A percentile compares a stretch with the other conserved stretches of the same genome.
phyloP scores from a whole-genome alignment of 768 basidiomycete genomes.

The Crepidotus variabilis region DNA sequence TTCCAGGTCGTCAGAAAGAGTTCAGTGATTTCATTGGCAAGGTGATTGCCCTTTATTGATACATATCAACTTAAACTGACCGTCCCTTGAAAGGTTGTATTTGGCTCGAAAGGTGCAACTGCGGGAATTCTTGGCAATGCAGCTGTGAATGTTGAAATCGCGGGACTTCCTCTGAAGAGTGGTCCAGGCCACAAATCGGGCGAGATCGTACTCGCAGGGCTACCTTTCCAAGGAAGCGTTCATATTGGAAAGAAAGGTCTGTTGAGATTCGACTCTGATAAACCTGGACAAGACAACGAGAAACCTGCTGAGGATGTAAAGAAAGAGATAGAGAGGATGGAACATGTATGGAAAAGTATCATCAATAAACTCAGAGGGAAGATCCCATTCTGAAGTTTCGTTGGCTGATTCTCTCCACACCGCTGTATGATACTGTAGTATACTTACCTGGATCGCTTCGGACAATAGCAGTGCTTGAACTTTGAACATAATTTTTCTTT shows the following conservation, averaged over 20 bases:
- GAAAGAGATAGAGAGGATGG: slow-evolving; percentile 4
- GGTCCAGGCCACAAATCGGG: slow-evolving; percentile 17
- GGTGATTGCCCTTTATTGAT: slow-evolving; percentile 32
- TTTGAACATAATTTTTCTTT: no score
- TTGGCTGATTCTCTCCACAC: neutral
- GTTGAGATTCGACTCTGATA: slow-evolving; percentile 6
- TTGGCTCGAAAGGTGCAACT: slow-evolving; percentile 56
- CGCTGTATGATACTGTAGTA: no score
- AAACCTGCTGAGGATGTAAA: neutral
- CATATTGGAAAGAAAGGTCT: slow-evolving; percentile 55
- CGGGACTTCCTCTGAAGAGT: slow-evolving; percentile 53
- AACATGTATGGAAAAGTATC: slow-evolving; percentile 5
- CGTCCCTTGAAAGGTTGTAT: slow-evolving; percentile 53
- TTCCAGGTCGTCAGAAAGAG: slow-evolving; percentile 73
- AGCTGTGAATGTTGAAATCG: slow-evolving; percentile 53
- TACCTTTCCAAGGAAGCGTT: slow-evolving; percentile 69
- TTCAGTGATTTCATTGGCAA: slow-evolving; percentile 77
- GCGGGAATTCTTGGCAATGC: slow-evolving; percentile 68
- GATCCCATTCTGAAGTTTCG: neutral
- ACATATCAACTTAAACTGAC: slow-evolving; percentile 1
- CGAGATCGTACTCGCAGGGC: slow-evolving; percentile 55
- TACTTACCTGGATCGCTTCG: no score
- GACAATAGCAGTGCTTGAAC: no score
- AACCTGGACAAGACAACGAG: neutral
- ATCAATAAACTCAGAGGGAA: slow-evolving; percentile 6